Evolutionary conservation across 345 rosid species (phyloP).

Genomic region (Capsella bursapastoris): DNA sequence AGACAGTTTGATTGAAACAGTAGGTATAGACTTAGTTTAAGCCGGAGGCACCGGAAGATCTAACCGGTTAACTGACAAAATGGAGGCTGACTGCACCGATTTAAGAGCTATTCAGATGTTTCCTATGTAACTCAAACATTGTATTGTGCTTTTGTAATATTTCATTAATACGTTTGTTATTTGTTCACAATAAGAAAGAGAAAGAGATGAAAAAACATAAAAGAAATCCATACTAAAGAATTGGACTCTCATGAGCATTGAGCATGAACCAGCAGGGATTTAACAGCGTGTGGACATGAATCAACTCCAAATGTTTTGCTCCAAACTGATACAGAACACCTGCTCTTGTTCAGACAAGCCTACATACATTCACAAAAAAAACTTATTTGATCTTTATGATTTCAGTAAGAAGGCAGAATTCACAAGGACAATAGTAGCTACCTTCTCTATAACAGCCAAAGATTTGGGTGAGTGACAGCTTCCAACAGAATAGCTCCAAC

Average conservation of each 20-base stretch:
- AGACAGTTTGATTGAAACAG: not conserved
- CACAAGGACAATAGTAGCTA: slow-evolving; percentile 30
- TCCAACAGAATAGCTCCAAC: slow-evolving; percentile 53
- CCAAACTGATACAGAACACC: slow-evolving; percentile 54
- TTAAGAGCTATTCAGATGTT: not conserved
- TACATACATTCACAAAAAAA: slow-evolving; percentile 30
- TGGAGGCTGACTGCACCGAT: too few relatives aligned
- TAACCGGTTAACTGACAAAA: slow-evolving; percentile 17
- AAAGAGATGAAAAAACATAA: not conserved
- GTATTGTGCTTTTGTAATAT: slow-evolving; percentile 28
- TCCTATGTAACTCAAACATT: slow-evolving; percentile 22
- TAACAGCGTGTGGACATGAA: slow-evolving; percentile 57
- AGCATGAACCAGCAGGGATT: slow-evolving; percentile 63
- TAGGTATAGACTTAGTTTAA: slow-evolving; percentile 1
- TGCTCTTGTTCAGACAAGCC: slow-evolving; percentile 62
- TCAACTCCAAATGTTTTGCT: slow-evolving; percentile 50
- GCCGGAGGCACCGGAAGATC: slow-evolving; percentile 53
- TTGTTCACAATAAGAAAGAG: slow-evolving; percentile 3
- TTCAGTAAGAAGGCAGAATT: not conserved
- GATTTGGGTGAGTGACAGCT: slow-evolving; percentile 57
- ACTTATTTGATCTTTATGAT: not conserved
- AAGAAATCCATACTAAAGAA: slow-evolving; percentile 7
- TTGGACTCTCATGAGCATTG: slow-evolving; percentile 49
- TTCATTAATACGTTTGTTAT: slow-evolving; percentile 22
- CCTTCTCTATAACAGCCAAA: slow-evolving; percentile 52